Evolutionary conservation across 495 filamentous ascomycete genomes (phyloP).

Genomic region (Glarea lozoyensis): DNA sequence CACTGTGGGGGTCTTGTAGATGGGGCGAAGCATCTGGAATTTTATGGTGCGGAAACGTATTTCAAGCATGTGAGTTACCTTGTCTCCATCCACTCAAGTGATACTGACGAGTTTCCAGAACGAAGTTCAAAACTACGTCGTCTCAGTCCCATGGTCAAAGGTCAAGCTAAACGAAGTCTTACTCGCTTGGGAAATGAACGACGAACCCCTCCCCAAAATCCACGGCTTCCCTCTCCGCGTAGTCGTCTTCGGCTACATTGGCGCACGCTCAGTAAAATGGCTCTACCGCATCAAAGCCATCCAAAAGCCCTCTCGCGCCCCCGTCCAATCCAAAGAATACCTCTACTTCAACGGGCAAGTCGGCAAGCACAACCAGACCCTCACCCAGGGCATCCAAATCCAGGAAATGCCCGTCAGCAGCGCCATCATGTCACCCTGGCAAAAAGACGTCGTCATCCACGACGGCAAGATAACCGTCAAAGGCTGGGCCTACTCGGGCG

Average conservation of each 20-base stretch:
- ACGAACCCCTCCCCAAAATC: constrained; percentile 47
- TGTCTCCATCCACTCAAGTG: not conserved
- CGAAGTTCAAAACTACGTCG: constrained; percentile 52
- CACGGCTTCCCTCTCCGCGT: constrained; percentile 50
- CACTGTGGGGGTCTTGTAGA: constrained; percentile 50
- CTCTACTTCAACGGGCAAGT: constrained; percentile 50
- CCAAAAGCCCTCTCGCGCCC: constrained; percentile 27
- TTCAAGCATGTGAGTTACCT: constrained; percentile 38
- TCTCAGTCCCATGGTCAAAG: constrained; percentile 55
- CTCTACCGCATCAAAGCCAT: constrained; percentile 45
- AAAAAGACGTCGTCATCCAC: constrained; percentile 45
- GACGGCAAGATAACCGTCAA: constrained; percentile 40
- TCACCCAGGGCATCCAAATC: constrained; percentile 46
- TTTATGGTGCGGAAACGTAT: constrained; percentile 59
- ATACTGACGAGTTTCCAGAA: constrained; percentile 21
- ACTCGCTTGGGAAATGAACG: constrained; percentile 48
- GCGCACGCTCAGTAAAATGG: constrained; percentile 49
- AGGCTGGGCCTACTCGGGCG: constrained; percentile 54
- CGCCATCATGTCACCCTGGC: constrained; percentile 46
- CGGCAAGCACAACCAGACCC: constrained; percentile 49
- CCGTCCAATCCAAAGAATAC: constrained; percentile 45
- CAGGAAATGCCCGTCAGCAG: constrained; percentile 56
- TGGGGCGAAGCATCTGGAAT: constrained; percentile 49
- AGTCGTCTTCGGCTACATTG: constrained; percentile 57
- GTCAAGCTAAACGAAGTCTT: constrained; percentile 47